Conservation (phyloP, 106 monocot genomes). For the Dendrobium chrysotoxum region DNA sequence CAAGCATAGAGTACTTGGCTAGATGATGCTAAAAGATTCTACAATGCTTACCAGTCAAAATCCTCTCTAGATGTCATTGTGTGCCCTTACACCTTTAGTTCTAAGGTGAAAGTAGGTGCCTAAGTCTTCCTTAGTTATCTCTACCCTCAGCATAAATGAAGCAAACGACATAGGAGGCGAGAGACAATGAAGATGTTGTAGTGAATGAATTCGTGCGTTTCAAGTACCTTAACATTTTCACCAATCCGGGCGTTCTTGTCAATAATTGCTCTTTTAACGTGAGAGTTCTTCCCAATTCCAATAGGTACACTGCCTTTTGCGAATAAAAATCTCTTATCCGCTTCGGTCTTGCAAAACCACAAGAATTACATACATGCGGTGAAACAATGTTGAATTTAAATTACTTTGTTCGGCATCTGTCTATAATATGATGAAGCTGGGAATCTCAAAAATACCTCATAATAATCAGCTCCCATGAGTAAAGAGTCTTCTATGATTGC, state of each 20-base stretch:
- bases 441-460: slow-evolving; percentile 55
- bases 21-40: neutral
- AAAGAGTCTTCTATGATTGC: slow-evolving; percentile 85
- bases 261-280: slow-evolving; percentile 84
- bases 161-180: too few species aligned
- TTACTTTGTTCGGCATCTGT: neutral
- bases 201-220: neutral
- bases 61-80: too few species aligned
- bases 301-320: slow-evolving; percentile 78
- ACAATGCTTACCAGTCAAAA: too few species aligned
- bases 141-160: too few species aligned
- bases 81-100: too few species aligned
- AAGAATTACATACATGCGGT: neutral
- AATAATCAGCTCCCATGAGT: slow-evolving; percentile 97
- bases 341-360: slow-evolving; percentile 50
- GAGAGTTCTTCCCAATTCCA: slow-evolving; percentile 87
- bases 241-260: slow-evolving; percentile 99
- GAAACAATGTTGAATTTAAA: neutral
- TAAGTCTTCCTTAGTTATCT: too few species aligned
- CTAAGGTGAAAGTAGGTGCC: too few species aligned
- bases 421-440: neutral
- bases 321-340: slow-evolving; percentile 57
- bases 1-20: neutral
- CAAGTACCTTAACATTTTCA: slow-evolving; percentile 78
- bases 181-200: neutral